phyloP scores from a whole-genome alignment of 108 stramenopile genomes.

The Nitzschia palea region DNA sequence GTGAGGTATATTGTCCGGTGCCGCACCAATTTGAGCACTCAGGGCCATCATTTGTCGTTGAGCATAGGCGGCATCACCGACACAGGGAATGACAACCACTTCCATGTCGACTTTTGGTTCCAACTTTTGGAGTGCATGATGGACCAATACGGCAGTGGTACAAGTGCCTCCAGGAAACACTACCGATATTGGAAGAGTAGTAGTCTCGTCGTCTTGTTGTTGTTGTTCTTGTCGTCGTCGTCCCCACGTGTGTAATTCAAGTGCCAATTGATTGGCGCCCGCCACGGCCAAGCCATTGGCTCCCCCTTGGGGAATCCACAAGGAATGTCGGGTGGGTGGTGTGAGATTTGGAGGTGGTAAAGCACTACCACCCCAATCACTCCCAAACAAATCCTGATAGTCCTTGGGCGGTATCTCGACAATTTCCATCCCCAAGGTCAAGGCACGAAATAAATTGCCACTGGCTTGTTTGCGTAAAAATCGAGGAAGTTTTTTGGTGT shows the following conservation, averaged over 20 bases:
- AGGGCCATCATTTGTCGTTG: slow-evolving; percentile 77
- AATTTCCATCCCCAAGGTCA: slow-evolving; percentile 84
- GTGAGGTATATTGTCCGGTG: slow-evolving; percentile 50
- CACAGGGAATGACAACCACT: slow-evolving; percentile 83
- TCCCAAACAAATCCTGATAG: slow-evolving; percentile 71
- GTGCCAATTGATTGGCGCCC: slow-evolving; percentile 57
- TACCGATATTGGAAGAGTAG: slow-evolving; percentile 69
- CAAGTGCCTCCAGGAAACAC: slow-evolving; percentile 84
- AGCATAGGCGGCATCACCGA: slow-evolving; percentile 79
- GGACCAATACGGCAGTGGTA: slow-evolving; percentile 69
- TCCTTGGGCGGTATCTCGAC: slow-evolving; percentile 62
- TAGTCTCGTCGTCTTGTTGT: too few relatives aligned
- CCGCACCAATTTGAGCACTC: slow-evolving; percentile 19
- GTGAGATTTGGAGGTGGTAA: slow-evolving; percentile 53
- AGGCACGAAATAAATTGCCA: slow-evolving; percentile 84
- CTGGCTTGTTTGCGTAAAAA: slow-evolving; percentile 81
- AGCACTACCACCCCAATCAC: slow-evolving; percentile 55
- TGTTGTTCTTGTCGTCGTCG: slow-evolving; percentile 22
- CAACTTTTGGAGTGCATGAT: slow-evolving; percentile 51
- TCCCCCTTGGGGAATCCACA: slow-evolving; percentile 85
- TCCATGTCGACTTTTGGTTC: slow-evolving; percentile 32
- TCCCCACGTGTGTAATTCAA: too few relatives aligned
- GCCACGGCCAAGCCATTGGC: slow-evolving; percentile 51
- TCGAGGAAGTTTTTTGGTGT: slow-evolving; percentile 85
- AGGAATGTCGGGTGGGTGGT: slow-evolving; percentile 54